Conservation (phyloP, 305 asterid species). For the Fraxinus ornus region DNA sequence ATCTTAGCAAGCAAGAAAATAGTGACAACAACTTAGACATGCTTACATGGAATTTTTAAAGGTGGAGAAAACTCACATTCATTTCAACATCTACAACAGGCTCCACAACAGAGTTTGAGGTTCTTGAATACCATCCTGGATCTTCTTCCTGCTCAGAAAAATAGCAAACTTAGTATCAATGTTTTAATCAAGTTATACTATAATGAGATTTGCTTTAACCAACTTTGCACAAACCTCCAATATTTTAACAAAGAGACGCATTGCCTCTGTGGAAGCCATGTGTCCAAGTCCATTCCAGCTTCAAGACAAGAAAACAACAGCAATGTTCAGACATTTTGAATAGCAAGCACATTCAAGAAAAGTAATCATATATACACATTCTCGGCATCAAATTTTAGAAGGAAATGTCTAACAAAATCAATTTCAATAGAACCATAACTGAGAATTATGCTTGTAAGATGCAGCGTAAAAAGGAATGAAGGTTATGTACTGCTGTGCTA, state of each 20-base stretch:
- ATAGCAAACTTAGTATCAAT: constrained; percentile 2
- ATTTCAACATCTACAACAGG: constrained; percentile 67
- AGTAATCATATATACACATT: neutral
- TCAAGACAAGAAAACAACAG: constrained; percentile 31
- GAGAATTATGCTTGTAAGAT: neutral
- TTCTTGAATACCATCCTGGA: constrained; percentile 96
- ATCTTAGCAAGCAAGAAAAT: constrained; percentile 7
- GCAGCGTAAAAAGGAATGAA: constrained; percentile 4
- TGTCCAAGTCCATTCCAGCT: constrained; percentile 92
- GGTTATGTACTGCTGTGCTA: constrained; percentile 3
- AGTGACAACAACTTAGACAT: constrained; percentile 12
- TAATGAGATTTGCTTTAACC: constrained; percentile 15
- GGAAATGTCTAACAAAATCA: constrained; percentile 14
- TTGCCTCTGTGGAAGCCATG: constrained; percentile 89
- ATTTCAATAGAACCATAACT: constrained; percentile 1
- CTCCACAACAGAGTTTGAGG: constrained; percentile 56
- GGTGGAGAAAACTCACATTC: constrained; percentile 56
- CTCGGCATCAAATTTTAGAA: neutral
- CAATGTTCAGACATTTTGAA: constrained; percentile 15
- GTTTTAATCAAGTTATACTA: neutral
- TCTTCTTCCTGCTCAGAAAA: constrained; percentile 72
- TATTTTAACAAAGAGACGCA: constrained; percentile 94
- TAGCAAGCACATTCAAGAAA: neutral
- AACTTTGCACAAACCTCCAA: constrained; percentile 63
- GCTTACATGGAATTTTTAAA: constrained; percentile 22